phyloP scores from a whole-genome alignment of 1,139 yeast species.

The Ogataea hybrid region DNA sequence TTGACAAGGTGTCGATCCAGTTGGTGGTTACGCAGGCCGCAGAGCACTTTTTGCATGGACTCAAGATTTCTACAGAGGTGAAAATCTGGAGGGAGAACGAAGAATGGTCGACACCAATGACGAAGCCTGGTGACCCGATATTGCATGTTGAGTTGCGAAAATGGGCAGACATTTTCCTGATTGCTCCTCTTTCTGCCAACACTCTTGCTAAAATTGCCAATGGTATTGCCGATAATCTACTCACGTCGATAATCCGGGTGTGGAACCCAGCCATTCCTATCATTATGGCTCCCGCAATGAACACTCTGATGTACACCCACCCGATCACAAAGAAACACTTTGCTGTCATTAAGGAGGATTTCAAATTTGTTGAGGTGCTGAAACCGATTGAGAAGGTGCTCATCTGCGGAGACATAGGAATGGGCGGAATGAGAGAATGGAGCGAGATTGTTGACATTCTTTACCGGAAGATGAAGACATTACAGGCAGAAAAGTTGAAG shows the following conservation, averaged over 20 bases:
- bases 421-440: slow-evolving; percentile 99
- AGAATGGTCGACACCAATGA: slow-evolving; percentile 70
- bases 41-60: slow-evolving; percentile 75
- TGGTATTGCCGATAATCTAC: slow-evolving; percentile 86
- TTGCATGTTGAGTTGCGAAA: slow-evolving; percentile 85
- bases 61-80: slow-evolving; percentile 77
- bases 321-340: slow-evolving; percentile 89
- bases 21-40: slow-evolving; percentile 82
- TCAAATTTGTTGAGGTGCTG: slow-evolving; percentile 74
- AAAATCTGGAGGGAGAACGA: slow-evolving; percentile 94
- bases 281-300: slow-evolving; percentile 95
- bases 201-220: slow-evolving; percentile 87
- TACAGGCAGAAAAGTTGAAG: slow-evolving; percentile 34
- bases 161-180: slow-evolving; percentile 92
- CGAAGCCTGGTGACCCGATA: slow-evolving; percentile 55
- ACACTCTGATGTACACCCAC: slow-evolving; percentile 92
- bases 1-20: slow-evolving; percentile 73
- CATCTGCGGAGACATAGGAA: slow-evolving; percentile 95
- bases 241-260: slow-evolving; percentile 79
- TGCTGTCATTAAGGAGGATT: slow-evolving; percentile 54
- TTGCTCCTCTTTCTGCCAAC: slow-evolving; percentile 94
- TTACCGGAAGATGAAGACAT: slow-evolving; percentile 47
- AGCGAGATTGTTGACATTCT: slow-evolving; percentile 81
- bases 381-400: slow-evolving; percentile 92
- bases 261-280: slow-evolving; percentile 93